Conservation (phyloP, 257 asterid genomes). For the Solanum corneliomulleri region DNA sequence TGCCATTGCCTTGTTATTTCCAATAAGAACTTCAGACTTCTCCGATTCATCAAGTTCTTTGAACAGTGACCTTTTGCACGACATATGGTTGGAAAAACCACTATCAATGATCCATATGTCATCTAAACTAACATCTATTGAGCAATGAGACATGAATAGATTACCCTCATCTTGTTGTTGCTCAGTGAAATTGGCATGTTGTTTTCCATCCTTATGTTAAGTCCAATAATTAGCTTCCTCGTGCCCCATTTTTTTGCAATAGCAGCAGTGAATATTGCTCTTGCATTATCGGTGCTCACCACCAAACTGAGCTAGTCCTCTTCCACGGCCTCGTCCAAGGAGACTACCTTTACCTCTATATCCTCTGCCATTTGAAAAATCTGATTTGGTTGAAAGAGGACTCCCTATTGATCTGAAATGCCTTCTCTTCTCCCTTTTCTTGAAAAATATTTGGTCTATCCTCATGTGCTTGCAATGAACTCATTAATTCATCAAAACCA, state of each 20-base stretch:
- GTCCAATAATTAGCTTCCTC: too few species aligned
- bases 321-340: neutral
- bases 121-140: neutral
- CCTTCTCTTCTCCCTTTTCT: too few species aligned
- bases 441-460: too few species aligned
- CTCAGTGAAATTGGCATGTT: neutral
- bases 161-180: neutral
- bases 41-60: neutral
- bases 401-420: too few species aligned
- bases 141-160: neutral
- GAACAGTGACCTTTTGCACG: neutral
- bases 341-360: neutral
- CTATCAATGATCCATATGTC: neutral
- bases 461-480: too few species aligned
- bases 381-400: too few species aligned
- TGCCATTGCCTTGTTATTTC: neutral
- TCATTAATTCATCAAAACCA: too few species aligned
- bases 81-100: neutral
- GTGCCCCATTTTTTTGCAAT: too few species aligned
- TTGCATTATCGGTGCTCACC: too few species aligned
- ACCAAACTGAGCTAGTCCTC: neutral
- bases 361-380: neutral
- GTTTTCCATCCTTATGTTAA: too few species aligned
- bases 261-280: too few species aligned
- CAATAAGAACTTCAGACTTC: neutral